A percentile compares a stretch with the other conserved stretches of the same genome.
Conservation (phyloP, 768 basidiomycete species). For the Macrolepiota dolichaula region DNA sequence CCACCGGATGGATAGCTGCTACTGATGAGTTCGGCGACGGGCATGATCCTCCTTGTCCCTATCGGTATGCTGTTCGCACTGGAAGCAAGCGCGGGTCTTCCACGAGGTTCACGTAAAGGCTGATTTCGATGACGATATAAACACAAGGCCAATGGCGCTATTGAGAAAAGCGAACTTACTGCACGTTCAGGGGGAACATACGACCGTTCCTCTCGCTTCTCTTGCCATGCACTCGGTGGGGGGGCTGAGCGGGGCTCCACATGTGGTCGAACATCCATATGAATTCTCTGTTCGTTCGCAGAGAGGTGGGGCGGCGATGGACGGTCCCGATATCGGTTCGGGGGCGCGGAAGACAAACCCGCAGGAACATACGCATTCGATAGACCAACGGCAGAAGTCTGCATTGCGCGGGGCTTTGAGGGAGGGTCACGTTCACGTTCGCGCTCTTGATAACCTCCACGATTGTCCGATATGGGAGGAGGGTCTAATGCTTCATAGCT, state of each 20-base stretch:
- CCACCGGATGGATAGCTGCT: background rate
- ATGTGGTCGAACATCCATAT: conserved; percentile 2
- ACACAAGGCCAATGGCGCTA: background rate
- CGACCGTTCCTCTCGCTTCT: background rate
- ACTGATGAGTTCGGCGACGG: background rate
- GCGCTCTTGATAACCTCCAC: conserved; percentile 5
- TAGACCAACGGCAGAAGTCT: background rate
- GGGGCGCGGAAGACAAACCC: background rate
- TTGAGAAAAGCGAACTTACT: background rate
- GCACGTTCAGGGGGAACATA: background rate
- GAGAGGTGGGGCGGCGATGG: conserved; percentile 8
- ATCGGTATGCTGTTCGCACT: conserved; percentile 12
- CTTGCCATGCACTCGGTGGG: background rate
- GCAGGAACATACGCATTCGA: background rate
- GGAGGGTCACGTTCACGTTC: conserved; percentile 10
- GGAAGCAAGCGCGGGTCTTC: background rate
- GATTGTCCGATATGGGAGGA: background rate
- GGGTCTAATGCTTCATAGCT: background rate
- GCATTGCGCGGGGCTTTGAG: conserved; percentile 10
- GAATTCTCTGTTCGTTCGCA: background rate
- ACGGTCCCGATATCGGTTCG: conserved; percentile 4
- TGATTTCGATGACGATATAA: background rate
- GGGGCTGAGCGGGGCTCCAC: background rate
- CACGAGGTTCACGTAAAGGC: background rate
- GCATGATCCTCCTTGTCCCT: background rate